These are phyloP conservation scores for Yamadazyma diospyri DNA, from an alignment of 1,139 yeast species.

Conservation along the genomic window DNA sequence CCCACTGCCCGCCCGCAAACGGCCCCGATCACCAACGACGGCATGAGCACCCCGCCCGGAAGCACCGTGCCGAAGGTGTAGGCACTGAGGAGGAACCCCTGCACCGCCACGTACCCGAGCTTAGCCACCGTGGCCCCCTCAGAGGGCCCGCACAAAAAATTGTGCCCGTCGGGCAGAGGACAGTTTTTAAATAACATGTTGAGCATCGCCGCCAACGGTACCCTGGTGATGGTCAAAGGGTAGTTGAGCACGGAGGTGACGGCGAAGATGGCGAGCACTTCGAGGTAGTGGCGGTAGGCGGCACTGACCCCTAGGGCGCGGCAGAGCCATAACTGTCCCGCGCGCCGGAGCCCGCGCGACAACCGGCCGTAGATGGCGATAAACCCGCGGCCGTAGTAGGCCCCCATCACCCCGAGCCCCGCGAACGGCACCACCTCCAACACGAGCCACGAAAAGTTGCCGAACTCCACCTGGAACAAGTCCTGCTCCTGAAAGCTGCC, in stretches of 20 bases:
- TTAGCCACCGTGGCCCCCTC: constrained; percentile 26
- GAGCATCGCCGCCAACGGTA: constrained; percentile 55
- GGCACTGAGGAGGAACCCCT: constrained; percentile 53
- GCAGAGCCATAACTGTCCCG: constrained; percentile 19
- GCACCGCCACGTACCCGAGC: constrained; percentile 43
- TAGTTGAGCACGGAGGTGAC: constrained; percentile 54
- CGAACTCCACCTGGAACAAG: constrained; percentile 59
- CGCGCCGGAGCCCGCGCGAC: constrained; percentile 17
- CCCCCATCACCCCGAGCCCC: constrained; percentile 65
- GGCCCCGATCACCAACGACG: constrained; percentile 69
- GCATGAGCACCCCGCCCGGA: constrained; percentile 69
- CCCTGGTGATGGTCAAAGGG: constrained; percentile 50
- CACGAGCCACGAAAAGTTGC: constrained; percentile 70
- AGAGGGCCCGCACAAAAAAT: constrained; percentile 37
- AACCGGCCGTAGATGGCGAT: constrained; percentile 44
- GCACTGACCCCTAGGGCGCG: constrained; percentile 13
- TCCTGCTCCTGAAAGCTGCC: constrained; percentile 52
- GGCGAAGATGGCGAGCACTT: constrained; percentile 45
- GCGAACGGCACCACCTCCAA: constrained; percentile 69
- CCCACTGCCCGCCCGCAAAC: constrained; percentile 68
- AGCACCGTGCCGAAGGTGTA: constrained; percentile 60
- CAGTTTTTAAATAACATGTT: constrained; percentile 67
- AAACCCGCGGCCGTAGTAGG: constrained; percentile 57
- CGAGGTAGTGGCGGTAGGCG: constrained; percentile 32
- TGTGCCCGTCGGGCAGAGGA: constrained; percentile 19